Evolutionary conservation across 352 stramenopile species (phyloP).

Genomic region (Pythium aristosporum): DNA sequence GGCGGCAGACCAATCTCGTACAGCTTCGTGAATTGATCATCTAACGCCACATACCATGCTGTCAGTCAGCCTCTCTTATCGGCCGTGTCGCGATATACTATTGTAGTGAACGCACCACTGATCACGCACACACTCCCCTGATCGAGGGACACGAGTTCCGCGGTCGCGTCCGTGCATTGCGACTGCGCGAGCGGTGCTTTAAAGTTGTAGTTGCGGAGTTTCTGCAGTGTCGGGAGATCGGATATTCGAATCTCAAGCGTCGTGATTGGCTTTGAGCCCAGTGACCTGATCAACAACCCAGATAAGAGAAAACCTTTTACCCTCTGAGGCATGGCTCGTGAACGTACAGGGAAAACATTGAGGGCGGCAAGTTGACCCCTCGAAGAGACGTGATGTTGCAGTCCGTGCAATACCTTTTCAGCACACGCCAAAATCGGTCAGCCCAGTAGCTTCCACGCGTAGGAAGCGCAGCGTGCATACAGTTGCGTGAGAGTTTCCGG

Average conservation of each 20-base stretch:
- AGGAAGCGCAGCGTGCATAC: neutral
- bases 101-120: neutral
- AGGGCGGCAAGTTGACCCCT: neutral
- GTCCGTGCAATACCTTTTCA: neutral
- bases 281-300: neutral
- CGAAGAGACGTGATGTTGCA: neutral
- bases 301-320: too few relatives aligned
- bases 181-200: neutral
- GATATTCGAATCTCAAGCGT: slow-evolving; percentile 9
- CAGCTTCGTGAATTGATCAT: too few relatives aligned
- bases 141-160: neutral
- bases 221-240: neutral
- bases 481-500: neutral
- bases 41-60: too few relatives aligned
- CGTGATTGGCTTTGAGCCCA: neutral
- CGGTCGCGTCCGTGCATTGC: slow-evolving; percentile 3
- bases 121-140: neutral
- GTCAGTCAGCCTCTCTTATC: too few relatives aligned
- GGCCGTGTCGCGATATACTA: too few relatives aligned
- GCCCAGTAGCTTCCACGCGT: too few relatives aligned
- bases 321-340: too few relatives aligned
- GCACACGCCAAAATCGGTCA: too few relatives aligned
- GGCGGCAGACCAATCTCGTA: too few relatives aligned
- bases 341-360: neutral
- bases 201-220: neutral